Base-by-base conservation (phyloP, 2,329 filamentous ascomycete species). In the Nothophoma quercina region DNA sequence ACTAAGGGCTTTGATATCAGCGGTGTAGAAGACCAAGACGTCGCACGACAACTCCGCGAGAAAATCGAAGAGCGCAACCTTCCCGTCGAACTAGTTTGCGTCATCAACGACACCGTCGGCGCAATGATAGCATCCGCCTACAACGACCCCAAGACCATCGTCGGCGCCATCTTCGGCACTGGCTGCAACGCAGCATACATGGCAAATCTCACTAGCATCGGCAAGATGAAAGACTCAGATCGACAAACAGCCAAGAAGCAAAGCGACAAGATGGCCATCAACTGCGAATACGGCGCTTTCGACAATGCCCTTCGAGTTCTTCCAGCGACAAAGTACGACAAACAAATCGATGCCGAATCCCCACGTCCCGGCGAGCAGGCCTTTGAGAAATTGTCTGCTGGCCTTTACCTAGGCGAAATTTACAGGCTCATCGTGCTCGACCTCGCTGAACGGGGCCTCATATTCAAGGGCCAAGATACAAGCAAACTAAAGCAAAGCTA, bases 231-330 rank as follows among this genome's bases (percentile, higher is more conserved):
- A 15, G 29, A 42, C 5, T 29, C 46, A 1, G 58, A 62, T 7
- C 45, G 46, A 10, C 29, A 41, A 2, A 44, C 55, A 13, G 33
- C 19, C 28, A 39, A 16, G 46, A 41, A 9, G 22, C 34, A 28
- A 4, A 33, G 42, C 16, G 35, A 40, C 23, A 59, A 60, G 12
- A 96, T 97, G 83, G 92, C 91, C 44, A 96, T 98, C 79, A 97
- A 97, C 81, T 97, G 93, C 80, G 93, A 98, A 76, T 97, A 93
- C 85, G 93, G 93, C 62, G 93, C 93, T 26, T 97, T 98, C 70
- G 93, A 97, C 76, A 96, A 96, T 75, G 90, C 96, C 76, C 89
- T 93, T 79, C 83, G 88, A 67, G 88, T 97, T 47, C 87, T 97
- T 10, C 93, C 93, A 10, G 85, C 87, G 47, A 96, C 93, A 21